These are phyloP conservation scores for Asterophora parasitica DNA, from an alignment of 768 basidiomycete species.

Conservation along the genomic window DNA sequence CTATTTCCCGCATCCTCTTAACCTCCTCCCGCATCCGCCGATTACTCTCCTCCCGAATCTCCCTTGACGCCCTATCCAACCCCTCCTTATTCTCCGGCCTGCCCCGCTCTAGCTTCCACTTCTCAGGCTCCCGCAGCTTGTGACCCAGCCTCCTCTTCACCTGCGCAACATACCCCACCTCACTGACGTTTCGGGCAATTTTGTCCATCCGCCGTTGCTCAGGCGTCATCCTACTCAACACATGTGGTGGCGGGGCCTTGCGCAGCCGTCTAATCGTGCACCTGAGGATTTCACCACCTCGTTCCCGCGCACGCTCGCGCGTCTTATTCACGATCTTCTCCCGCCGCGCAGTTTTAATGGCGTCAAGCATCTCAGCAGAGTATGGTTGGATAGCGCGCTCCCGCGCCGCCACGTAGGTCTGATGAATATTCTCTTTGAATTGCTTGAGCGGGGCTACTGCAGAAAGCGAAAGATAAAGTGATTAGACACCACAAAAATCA, in stretches of 20 bases:
- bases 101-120: constrained; percentile 30
- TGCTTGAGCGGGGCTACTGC: constrained; percentile 35
- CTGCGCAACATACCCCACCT: constrained; percentile 68
- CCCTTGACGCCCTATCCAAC: constrained; percentile 21
- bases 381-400: constrained; percentile 39
- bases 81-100: constrained; percentile 23
- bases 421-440: constrained; percentile 25
- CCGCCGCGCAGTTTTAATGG: constrained; percentile 51
- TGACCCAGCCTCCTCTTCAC: constrained; percentile 55
- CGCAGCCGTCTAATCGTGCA: constrained; percentile 43
- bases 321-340: constrained; percentile 65
- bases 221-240: constrained; percentile 48
- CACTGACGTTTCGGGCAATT: constrained; percentile 47
- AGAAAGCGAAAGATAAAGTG: neutral
- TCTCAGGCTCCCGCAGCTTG: constrained; percentile 37
- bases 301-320: constrained; percentile 53
- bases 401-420: constrained; percentile 34
- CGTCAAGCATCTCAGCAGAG: constrained; percentile 42
- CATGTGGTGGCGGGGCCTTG: constrained; percentile 60
- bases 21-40: constrained; percentile 15
- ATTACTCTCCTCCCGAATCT: constrained; percentile 25
- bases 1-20: neutral
- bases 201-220: constrained; percentile 43
- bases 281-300: constrained; percentile 54
- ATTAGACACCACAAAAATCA: neutral